These are phyloP conservation scores for Corniculantispora saksenae DNA, from an alignment of 2,329 filamentous ascomycete genomes.

Conservation along the genomic window DNA sequence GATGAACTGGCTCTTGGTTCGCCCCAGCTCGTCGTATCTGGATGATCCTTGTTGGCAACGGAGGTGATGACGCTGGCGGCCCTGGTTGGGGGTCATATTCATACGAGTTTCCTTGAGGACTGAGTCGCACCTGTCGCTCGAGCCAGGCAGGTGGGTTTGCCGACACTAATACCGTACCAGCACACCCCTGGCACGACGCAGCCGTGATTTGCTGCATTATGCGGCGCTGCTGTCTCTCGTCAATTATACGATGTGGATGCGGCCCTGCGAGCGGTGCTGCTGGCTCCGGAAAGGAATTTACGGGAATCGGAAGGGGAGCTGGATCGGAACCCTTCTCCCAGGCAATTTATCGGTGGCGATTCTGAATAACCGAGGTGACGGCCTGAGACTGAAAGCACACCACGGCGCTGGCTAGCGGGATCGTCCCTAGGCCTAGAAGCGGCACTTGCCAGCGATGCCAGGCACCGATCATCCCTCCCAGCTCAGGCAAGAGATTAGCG, in stretches of 20 bases:
- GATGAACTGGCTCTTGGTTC: background rate
- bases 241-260: background rate
- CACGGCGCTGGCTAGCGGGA: background rate
- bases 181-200: background rate
- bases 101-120: background rate
- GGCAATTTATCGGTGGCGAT: background rate
- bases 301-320: background rate
- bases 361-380: background rate
- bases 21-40: background rate
- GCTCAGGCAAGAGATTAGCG: background rate
- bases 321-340: background rate
- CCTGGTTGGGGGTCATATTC: background rate
- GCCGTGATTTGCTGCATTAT: background rate
- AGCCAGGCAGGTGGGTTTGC: background rate
- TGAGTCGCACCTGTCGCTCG: background rate
- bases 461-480: slow-evolving; percentile 9
- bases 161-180: background rate
- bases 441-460: slow-evolving; percentile 5
- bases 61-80: background rate
- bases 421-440: slow-evolving; percentile 3
- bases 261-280: background rate
- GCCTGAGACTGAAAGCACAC: background rate
- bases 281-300: background rate
- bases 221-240: background rate
- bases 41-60: background rate